Base-by-base conservation (phyloP, 2,329 filamentous ascomycete species). In the Diplocarpon mali region DNA sequence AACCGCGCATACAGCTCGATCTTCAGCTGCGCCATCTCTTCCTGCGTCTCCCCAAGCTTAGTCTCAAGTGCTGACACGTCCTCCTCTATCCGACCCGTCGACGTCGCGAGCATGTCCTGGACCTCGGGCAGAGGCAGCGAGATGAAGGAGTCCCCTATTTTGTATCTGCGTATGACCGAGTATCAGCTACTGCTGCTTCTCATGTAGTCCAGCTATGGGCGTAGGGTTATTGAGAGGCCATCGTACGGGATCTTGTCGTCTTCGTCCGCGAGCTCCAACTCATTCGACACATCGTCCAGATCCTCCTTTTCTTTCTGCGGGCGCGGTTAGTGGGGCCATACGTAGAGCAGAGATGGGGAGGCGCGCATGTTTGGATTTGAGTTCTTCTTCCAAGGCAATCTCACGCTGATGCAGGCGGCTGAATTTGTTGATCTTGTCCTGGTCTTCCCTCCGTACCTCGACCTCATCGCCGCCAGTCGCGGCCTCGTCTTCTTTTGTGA, bases 361-460 rank as follows among this genome's bases (percentile, higher is more conserved):
- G 65, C 78, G 49, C 64, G 89, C 90, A 64, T 79, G 79, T 64
- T 94, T 95, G 5, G 67, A 64, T 61, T 83, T 83, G 53, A 96
- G 67, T 57, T 92, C 80, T 38, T 93, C 88, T 61, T 93, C 81
- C 3, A 96, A 64, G 2, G 72, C 66, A 29, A 83, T 73, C 63
- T 95, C 85, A 41, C 85, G 83, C 63, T 93, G 87, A 64, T 98
- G 92, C 51, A 98, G 72, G 36, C 88, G 81, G 65, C 89, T 95
- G 72, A 98, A 98, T 53, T 80, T 83, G 69, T 98, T 98, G 77
- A 98, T 98, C 69, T 92, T 94, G 69, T 96, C 89, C 66, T 98
- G 92, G 64, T 98, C 92, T 64, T 96, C 89, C 60, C 89, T 84
- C 49, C 92, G 85, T 47, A 98, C 92, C 66, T 95, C 85, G 57